Conservation (phyloP, 805 yeast species). For the Candida lessepsii region DNA sequence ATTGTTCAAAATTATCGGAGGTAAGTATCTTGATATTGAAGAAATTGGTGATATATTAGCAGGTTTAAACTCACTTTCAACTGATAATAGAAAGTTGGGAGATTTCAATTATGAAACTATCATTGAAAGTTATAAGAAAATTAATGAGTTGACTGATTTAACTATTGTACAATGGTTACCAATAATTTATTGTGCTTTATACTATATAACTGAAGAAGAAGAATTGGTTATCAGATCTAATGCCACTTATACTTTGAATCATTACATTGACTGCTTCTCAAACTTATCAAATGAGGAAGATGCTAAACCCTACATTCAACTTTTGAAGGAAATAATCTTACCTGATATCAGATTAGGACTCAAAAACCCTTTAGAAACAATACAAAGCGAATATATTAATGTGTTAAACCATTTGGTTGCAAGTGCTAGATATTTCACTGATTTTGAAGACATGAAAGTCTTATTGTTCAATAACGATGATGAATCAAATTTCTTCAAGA, state of each 20-base stretch:
- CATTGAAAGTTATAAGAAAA: slow-evolving; percentile 59
- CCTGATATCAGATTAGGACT: slow-evolving; percentile 70
- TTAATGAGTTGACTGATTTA: slow-evolving; percentile 58
- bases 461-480: slow-evolving; percentile 62
- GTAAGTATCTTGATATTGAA: slow-evolving; percentile 42
- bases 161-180: slow-evolving; percentile 75
- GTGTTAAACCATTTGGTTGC: slow-evolving; percentile 64
- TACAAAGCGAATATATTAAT: slow-evolving; percentile 69
- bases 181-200: slow-evolving; percentile 63
- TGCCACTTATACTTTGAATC: slow-evolving; percentile 60
- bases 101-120: slow-evolving; percentile 80
- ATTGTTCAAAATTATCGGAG: slow-evolving; percentile 60
- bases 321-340: slow-evolving; percentile 54
- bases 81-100: slow-evolving; percentile 46
- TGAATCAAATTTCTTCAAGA: slow-evolving; percentile 77
- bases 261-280: slow-evolving; percentile 61
- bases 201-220: slow-evolving; percentile 68
- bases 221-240: slow-evolving; percentile 81
- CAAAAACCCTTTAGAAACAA: slow-evolving; percentile 53
- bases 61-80: slow-evolving; percentile 63
- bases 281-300: slow-evolving; percentile 20
- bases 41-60: slow-evolving; percentile 51
- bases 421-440: slow-evolving; percentile 41
- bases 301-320: slow-evolving; percentile 28
- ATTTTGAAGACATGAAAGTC: slow-evolving; percentile 63